Evolutionary conservation across 176 grass and related monocot genomes (phyloP).

Genomic region (Musa itinerans): DNA sequence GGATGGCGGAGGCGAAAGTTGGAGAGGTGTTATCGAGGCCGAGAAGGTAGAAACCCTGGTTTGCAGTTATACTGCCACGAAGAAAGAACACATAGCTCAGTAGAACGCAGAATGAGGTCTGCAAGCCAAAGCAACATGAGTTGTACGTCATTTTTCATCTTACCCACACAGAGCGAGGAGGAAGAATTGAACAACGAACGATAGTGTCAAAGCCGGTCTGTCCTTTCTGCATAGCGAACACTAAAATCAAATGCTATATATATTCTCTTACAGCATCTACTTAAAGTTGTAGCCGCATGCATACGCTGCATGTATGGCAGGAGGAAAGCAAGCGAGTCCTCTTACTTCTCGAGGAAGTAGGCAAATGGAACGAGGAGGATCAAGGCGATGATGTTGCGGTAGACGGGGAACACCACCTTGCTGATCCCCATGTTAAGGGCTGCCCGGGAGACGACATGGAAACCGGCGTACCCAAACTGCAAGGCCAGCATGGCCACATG

Average conservation of each 20-base stretch:
- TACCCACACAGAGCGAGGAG: conserved; percentile 84
- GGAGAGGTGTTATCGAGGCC: conserved; percentile 91
- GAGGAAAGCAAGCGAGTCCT: background rate
- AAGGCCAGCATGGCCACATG: conserved; percentile 91
- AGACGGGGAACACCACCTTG: conserved; percentile 95
- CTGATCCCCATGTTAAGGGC: conserved; percentile 99
- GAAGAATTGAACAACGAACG: conserved; percentile 79
- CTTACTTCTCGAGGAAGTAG: conserved; percentile 91
- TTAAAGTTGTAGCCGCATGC: too few relatives aligned
- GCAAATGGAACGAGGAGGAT: conserved; percentile 84
- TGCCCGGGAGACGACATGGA: conserved; percentile 84
- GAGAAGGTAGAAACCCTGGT: conserved; percentile 94
- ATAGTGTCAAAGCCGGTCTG: conserved; percentile 49
- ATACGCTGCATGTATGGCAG: too few relatives aligned
- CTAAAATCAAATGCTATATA: too few relatives aligned
- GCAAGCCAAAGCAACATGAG: background rate
- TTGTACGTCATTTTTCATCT: background rate
- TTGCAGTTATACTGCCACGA: conserved; percentile 61
- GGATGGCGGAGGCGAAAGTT: conserved; percentile 91
- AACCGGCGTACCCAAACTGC: conserved; percentile 94
- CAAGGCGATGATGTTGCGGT: conserved; percentile 96
- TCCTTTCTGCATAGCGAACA: conserved; percentile 55
- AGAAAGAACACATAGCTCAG: background rate
- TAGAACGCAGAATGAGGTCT: too few relatives aligned
- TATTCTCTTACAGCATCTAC: too few relatives aligned